Percentiles rank a stretch among this genome's conserved stretches.
Conservation (phyloP, 106 monocot species). For the Platanthera zijinensis region DNA sequence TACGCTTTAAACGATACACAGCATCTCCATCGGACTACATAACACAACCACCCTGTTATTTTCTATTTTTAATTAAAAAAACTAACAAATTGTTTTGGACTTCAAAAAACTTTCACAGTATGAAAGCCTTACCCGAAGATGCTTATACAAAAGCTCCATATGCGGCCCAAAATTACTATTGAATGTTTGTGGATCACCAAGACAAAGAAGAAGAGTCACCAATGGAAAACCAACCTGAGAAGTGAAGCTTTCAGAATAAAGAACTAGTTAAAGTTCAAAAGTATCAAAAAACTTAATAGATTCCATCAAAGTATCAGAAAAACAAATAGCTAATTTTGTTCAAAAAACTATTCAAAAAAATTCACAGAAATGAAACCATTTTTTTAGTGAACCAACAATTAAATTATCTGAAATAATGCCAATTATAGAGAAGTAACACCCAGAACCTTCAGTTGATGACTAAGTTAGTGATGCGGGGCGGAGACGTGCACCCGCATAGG, state of each 20-base stretch:
- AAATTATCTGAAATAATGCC: neutral
- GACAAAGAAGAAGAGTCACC: constrained; percentile 92
- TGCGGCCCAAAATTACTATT: constrained; percentile 63
- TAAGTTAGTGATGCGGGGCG: neutral
- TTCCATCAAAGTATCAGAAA: neutral
- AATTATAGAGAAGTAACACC: neutral
- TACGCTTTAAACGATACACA: neutral
- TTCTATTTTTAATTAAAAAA: neutral
- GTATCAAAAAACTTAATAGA: neutral
- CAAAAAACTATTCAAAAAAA: neutral
- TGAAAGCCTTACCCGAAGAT: constrained; percentile 55
- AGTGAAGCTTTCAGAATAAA: neutral
- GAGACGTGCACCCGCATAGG: no score
- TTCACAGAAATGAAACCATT: neutral
- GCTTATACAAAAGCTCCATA: constrained; percentile 87
- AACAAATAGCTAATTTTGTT: neutral
- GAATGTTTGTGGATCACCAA: constrained; percentile 93
- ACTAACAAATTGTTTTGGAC: neutral
- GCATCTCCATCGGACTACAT: neutral
- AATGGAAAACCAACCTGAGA: constrained; percentile 86
- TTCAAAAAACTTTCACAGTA: neutral
- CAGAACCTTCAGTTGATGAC: neutral
- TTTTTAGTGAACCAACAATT: neutral
- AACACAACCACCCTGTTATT: neutral
- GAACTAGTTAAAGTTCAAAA: neutral